These are phyloP conservation scores for Auricularia cornea DNA, from an alignment of 768 basidiomycete species.

Conservation along the genomic window DNA sequence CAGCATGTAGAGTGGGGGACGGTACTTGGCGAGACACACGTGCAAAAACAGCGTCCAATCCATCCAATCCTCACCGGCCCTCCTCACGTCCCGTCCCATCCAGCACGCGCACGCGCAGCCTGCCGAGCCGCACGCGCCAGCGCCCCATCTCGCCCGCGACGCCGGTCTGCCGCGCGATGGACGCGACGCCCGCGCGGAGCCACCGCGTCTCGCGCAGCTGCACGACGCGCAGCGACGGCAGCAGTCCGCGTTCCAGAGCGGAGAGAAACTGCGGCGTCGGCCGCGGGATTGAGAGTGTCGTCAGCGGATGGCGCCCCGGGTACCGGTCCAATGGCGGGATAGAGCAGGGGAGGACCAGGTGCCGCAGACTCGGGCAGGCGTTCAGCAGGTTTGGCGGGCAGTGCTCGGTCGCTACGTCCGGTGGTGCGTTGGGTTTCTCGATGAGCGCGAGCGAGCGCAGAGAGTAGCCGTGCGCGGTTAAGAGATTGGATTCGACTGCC, in stretches of 20 bases:
- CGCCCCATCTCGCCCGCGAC: conserved; percentile 74
- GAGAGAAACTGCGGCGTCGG: conserved; percentile 53
- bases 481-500: conserved; percentile 53
- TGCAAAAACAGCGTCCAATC: too few species aligned
- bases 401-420: conserved; percentile 59
- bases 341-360: conserved; percentile 34
- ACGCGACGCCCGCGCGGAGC: conserved; percentile 59
- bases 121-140: conserved; percentile 56
- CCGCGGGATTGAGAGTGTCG: conserved; percentile 68
- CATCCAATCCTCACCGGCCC: background rate
- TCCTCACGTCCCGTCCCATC: conserved; percentile 50
- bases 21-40: too few species aligned
- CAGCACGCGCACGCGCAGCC: conserved; percentile 51
- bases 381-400: conserved; percentile 42
- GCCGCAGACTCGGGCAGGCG: conserved; percentile 47
- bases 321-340: conserved; percentile 1
- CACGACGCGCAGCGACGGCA: conserved; percentile 50
- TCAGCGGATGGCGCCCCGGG: conserved; percentile 35
- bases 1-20: too few species aligned
- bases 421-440: conserved; percentile 28
- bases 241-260: conserved; percentile 36
- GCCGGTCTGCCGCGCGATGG: conserved; percentile 60
- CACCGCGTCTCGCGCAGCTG: conserved; percentile 63
- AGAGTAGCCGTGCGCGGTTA: conserved; percentile 46
- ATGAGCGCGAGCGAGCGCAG: conserved; percentile 58